Evolutionary conservation across 306 rosid genomes (phyloP).

Genomic region (Prunus mume): DNA sequence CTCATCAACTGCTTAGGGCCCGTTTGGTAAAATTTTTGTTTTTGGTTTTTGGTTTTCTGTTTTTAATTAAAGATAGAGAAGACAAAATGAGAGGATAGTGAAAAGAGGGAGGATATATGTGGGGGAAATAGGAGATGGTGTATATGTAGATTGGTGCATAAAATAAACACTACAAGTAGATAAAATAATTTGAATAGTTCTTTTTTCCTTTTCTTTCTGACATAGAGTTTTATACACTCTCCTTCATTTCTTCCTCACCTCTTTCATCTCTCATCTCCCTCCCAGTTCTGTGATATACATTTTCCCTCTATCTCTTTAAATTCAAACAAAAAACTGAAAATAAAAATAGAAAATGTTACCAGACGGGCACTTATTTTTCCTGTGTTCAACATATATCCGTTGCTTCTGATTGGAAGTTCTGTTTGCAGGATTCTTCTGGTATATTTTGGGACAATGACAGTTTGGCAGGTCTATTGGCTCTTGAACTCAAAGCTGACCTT

Average conservation of each 20-base stretch:
- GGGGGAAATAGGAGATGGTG: not conserved
- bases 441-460: slow-evolving; percentile 95
- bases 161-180: not conserved
- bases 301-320: not conserved
- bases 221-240: not conserved
- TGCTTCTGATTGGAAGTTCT: slow-evolving; percentile 28
- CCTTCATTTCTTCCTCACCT: not conserved
- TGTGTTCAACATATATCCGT: slow-evolving; percentile 13
- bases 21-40: slow-evolving; percentile 8
- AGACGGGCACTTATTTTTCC: slow-evolving; percentile 4
- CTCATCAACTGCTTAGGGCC: not conserved
- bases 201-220: not conserved
- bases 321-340: not conserved
- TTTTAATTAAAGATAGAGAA: not conserved
- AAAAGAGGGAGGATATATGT: not conserved
- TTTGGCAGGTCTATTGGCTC: slow-evolving; percentile 75
- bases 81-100: not conserved
- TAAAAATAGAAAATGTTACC: slow-evolving; percentile 4
- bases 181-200: not conserved
- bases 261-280: not conserved
- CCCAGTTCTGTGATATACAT: not conserved
- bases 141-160: not conserved
- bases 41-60: not conserved
- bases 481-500: slow-evolving; percentile 84
- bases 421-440: slow-evolving; percentile 82